A percentile compares a stretch with the other conserved stretches of the same genome.
phyloP scores from a whole-genome alignment of 1,284 basidiomycete species.

The Porogramme epimiltina region DNA sequence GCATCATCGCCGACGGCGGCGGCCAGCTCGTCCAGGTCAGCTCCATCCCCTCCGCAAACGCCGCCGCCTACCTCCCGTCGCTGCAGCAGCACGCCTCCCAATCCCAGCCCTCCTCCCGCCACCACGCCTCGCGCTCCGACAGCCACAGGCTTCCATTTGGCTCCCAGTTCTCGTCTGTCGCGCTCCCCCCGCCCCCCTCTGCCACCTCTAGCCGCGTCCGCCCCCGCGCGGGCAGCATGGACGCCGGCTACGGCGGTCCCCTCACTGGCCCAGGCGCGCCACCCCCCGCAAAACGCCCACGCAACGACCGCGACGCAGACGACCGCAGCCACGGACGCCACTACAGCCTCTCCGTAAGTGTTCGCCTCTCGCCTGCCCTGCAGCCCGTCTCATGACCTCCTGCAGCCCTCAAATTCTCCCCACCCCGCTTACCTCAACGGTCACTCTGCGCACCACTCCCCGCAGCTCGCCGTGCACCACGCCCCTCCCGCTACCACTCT shows the following conservation, averaged over 20 bases:
- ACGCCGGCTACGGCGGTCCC: slow-evolving; percentile 29
- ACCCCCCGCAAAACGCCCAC: slow-evolving; percentile 48
- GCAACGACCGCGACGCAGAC: slow-evolving; percentile 34
- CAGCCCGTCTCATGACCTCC: background rate
- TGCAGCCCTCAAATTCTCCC: slow-evolving; percentile 27
- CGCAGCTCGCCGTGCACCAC: slow-evolving; percentile 17
- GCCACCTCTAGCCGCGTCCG: slow-evolving; percentile 36
- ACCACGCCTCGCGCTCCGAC: slow-evolving; percentile 22
- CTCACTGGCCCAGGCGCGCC: slow-evolving; percentile 35
- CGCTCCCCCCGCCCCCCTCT: slow-evolving; percentile 31
- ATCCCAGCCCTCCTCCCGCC: slow-evolving; percentile 15
- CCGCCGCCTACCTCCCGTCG: slow-evolving; percentile 18
- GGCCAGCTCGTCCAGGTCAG: slow-evolving; percentile 40
- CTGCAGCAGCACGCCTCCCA: slow-evolving; percentile 11
- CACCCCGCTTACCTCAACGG: slow-evolving; percentile 26
- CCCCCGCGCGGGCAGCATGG: slow-evolving; percentile 44
- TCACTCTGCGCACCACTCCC: slow-evolving; percentile 22
- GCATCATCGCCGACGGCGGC: slow-evolving; percentile 47
- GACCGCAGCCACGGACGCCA: slow-evolving; percentile 19
- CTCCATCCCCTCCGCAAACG: slow-evolving; percentile 12
- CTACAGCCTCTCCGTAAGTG: slow-evolving; percentile 30
- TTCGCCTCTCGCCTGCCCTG: background rate
- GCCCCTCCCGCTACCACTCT: slow-evolving; percentile 14
- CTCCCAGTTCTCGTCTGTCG: slow-evolving; percentile 27
- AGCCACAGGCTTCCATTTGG: slow-evolving; percentile 23